Evolutionary conservation across 306 rosid genomes (phyloP).

Genomic region (Castanospermum australe): DNA sequence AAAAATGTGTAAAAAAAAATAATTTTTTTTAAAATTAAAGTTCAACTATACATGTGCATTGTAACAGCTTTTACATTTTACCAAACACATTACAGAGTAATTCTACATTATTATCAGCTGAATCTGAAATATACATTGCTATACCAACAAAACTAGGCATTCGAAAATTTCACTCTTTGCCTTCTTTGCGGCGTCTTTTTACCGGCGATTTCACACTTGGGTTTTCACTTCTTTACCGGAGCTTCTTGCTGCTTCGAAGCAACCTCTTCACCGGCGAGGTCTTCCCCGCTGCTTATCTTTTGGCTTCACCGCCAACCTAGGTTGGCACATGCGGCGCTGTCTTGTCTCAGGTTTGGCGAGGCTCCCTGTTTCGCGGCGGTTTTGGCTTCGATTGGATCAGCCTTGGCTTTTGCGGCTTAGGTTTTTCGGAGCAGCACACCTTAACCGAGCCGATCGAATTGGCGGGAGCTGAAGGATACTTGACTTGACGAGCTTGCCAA

Average conservation of each 20-base stretch:
- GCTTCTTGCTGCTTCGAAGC: slow-evolving; percentile 39
- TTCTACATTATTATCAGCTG: not conserved
- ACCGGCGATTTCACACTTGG: slow-evolving; percentile 56
- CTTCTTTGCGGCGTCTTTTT: slow-evolving; percentile 45
- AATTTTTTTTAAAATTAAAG: too few species aligned
- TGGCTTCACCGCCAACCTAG: slow-evolving; percentile 32
- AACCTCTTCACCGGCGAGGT: slow-evolving; percentile 48
- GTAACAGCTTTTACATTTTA: too few species aligned
- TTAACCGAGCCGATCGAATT: not conserved
- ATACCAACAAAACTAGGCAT: too few species aligned
- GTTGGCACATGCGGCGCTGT: not conserved
- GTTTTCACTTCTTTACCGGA: slow-evolving; percentile 31
- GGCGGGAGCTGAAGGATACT: slow-evolving; percentile 69
- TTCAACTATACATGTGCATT: too few species aligned
- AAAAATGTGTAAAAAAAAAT: too few species aligned
- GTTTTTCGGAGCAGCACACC: slow-evolving; percentile 31
- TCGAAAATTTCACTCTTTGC: slow-evolving; percentile 41
- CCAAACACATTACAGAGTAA: not conserved
- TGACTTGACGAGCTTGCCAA: slow-evolving; percentile 69
- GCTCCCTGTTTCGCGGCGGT: not conserved
- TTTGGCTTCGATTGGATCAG: not conserved
- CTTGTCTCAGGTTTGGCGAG: slow-evolving; percentile 40
- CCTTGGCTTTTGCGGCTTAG: slow-evolving; percentile 29
- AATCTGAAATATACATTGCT: not conserved
- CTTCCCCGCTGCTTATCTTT: slow-evolving; percentile 40